These are phyloP conservation scores for Carnegiea gigantea DNA, from an alignment of 179 eudicot species.

Conservation along the genomic window DNA sequence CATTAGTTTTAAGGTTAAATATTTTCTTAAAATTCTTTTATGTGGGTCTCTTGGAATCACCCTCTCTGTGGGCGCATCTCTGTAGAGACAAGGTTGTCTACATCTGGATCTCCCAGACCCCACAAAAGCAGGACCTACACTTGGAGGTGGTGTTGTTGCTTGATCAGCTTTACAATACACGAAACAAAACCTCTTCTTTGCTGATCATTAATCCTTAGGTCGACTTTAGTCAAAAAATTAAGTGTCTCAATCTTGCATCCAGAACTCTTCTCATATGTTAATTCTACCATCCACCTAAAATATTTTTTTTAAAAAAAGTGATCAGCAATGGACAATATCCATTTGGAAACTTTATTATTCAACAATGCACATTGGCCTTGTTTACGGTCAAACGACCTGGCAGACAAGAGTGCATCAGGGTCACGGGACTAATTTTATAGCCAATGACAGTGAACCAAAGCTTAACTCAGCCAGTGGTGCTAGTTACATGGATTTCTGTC, in stretches of 20 bases:
- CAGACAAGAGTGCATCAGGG: background rate
- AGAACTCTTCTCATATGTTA: background rate
- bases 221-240: background rate
- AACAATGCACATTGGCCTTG: background rate
- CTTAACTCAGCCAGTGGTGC: background rate
- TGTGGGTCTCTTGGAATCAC: no score
- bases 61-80: no score
- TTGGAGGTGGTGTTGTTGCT: no score
- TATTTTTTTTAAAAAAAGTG: no score
- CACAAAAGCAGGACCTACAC: no score
- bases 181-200: background rate
- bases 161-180: no score
- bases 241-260: background rate
- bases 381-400: background rate
- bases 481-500: background rate
- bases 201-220: background rate
- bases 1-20: no score
- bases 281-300: background rate
- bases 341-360: background rate
- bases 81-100: no score
- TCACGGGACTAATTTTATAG: background rate
- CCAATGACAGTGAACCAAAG: no score
- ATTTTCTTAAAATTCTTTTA: no score
- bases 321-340: background rate
- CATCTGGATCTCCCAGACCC: no score